A percentile compares a stretch with the other conserved stretches of the same genome.
Conservation (phyloP, 2,329 filamentous ascomycete genomes). For the Verticillium nubilum region DNA sequence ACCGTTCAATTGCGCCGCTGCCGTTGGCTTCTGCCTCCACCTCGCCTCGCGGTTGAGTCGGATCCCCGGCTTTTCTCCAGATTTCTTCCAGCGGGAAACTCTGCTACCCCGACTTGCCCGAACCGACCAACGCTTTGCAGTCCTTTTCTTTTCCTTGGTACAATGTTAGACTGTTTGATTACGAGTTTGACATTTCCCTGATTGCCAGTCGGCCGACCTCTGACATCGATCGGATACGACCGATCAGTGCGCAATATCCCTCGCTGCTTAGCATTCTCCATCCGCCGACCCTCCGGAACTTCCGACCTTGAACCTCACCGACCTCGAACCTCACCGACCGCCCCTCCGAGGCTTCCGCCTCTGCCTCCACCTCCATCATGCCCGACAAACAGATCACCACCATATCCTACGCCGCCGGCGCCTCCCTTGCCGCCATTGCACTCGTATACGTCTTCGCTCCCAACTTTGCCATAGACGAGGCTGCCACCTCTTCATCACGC, state of each 20-base stretch:
- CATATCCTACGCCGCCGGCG: slow-evolving; percentile 90
- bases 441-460: slow-evolving; percentile 96
- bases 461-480: slow-evolving; percentile 91
- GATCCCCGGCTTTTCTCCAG: not conserved
- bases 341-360: not conserved
- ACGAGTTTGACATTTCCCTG: not conserved
- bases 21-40: too few species aligned
- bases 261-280: not conserved
- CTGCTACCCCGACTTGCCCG: not conserved
- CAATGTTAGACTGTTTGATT: not conserved
- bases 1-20: not conserved
- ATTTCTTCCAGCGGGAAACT: not conserved
- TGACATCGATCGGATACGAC: not conserved
- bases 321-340: not conserved
- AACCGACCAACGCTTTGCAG: not conserved
- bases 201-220: not conserved
- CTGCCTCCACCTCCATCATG: slow-evolving; percentile 41
- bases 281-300: not conserved
- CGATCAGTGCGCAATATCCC: not conserved
- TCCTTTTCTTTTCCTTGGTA: not conserved
- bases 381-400: slow-evolving; percentile 78
- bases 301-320: too few species aligned
- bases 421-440: slow-evolving; percentile 88
- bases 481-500: slow-evolving; percentile 63
- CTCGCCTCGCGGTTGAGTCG: not conserved